Evolutionary conservation across 371 early-diverging fungal genomes (phyloP).

Genomic region (Mortierella sp.): DNA sequence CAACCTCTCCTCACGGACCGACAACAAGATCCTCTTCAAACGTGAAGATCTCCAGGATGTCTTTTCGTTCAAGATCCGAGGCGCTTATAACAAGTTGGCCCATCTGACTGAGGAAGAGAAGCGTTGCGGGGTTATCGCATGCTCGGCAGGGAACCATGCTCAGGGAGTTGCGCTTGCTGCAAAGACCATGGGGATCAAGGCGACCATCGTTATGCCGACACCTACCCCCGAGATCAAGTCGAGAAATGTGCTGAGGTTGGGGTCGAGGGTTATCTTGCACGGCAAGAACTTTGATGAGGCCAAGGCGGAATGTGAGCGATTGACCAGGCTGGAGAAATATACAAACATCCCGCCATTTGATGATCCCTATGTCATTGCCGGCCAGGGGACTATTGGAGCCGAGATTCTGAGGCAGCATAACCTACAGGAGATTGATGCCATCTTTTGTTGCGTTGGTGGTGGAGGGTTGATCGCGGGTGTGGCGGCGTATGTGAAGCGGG

Average conservation of each 20-base stretch:
- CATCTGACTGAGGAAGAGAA: slow-evolving; percentile 85
- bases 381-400: slow-evolving; percentile 96
- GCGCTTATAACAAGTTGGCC: slow-evolving; percentile 94
- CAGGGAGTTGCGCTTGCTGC: slow-evolving; percentile 97
- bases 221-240: slow-evolving; percentile 84
- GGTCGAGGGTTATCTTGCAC: slow-evolving; percentile 88
- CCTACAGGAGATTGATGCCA: slow-evolving; percentile 79
- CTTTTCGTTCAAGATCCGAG: slow-evolving; percentile 97
- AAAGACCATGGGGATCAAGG: slow-evolving; percentile 88
- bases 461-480: slow-evolving; percentile 95
- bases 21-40: slow-evolving; percentile 85
- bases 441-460: slow-evolving; percentile 95
- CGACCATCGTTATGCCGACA: slow-evolving; percentile 97
- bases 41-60: slow-evolving; percentile 98
- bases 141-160: slow-evolving; percentile 97
- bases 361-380: slow-evolving; percentile 98
- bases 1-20: slow-evolving; percentile 80
- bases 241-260: slow-evolving; percentile 91
- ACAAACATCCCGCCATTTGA: slow-evolving; percentile 97
- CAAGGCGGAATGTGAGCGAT: slow-evolving; percentile 83
- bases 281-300: slow-evolving; percentile 97
- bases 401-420: slow-evolving; percentile 91
- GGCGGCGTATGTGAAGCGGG: slow-evolving; percentile 90
- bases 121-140: slow-evolving; percentile 91
- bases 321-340: slow-evolving; percentile 77